Evolutionary conservation across 352 stramenopile genomes (phyloP), one percentile per base, ranked within the genome.

Genomic region (Plasmopara muralis): DNA sequence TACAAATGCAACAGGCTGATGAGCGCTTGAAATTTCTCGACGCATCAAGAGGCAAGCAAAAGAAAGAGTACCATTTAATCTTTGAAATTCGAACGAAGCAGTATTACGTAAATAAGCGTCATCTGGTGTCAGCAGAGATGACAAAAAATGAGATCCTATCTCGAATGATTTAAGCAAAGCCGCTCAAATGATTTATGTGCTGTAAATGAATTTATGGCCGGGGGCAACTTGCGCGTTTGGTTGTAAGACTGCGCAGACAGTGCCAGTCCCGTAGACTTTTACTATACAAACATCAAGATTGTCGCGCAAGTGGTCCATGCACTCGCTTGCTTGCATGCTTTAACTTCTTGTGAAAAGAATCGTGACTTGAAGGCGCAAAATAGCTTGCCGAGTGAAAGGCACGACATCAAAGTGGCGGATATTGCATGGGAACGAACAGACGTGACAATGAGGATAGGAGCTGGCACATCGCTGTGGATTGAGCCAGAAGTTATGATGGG

Each of bases 131-230:
- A 25, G 20, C 20, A 25, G 20, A 25, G 43, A 71, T 78, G 60
- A 64, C 64, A 4, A 3, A 25, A 3, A 25, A n/a, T n/a, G n/a
- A n/a, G n/a, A 25, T 25, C 20, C 3, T 25, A 44, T 54, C 28
- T 57, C 83, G 12, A 57, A 83, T 29, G 69, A 80, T 46, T 42
- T 53, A 0, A 55, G 66, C 13, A 64, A 85, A n/a, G 73, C 83
- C 7, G 37, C 58, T 20, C 55, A 83, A 10, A 61, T 66, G 30
- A 87, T 14, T 51, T 85, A 18, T 72, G 69, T 39, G 70, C 81
- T 2, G 55, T 87, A 5, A 79, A 70, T 5, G 72, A 87, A 51
- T 85, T 66, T 59, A 82, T 87, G 72, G 63, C 64, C 31, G 76
- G 76, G 30, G 76, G 73, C 10, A 67, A 87, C 44, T 52, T 87